These are phyloP conservation scores for Podospora fimiseda DNA, from an alignment of 495 filamentous ascomycete genomes.

Conservation along the genomic window DNA sequence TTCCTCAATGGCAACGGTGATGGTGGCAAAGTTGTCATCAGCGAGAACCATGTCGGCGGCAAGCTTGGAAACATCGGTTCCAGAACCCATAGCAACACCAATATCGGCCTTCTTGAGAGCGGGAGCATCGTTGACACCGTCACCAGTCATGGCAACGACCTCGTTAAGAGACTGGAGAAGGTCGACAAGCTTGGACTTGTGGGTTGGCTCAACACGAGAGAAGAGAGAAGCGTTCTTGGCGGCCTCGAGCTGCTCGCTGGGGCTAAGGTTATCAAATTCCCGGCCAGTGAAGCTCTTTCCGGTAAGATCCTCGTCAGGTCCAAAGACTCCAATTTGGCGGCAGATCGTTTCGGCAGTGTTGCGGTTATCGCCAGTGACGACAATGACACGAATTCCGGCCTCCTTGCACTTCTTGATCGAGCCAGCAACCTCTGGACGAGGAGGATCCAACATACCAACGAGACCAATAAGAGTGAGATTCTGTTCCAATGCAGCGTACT, in stretches of 20 bases:
- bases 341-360: slow-evolving; percentile 98
- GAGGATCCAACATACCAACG: slow-evolving; percentile 95
- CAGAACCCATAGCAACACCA: slow-evolving; percentile 97
- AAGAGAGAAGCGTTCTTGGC: slow-evolving; percentile 85
- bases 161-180: slow-evolving; percentile 87
- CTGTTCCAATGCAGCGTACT: slow-evolving; percentile 84
- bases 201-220: slow-evolving; percentile 91
- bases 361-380: slow-evolving; percentile 96
- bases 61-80: slow-evolving; percentile 94
- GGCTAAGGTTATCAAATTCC: slow-evolving; percentile 82
- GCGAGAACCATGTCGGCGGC: slow-evolving; percentile 98
- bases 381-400: slow-evolving; percentile 93
- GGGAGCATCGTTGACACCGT: slow-evolving; percentile 98
- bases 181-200: slow-evolving; percentile 96
- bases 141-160: slow-evolving; percentile 99
- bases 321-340: slow-evolving; percentile 93
- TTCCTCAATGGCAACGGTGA: slow-evolving; percentile 92
- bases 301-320: slow-evolving; percentile 67
- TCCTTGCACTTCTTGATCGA: slow-evolving; percentile 84
- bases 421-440: slow-evolving; percentile 82
- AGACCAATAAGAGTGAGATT: slow-evolving; percentile 91
- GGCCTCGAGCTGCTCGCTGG: slow-evolving; percentile 71
- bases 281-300: slow-evolving; percentile 95
- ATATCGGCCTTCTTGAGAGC: slow-evolving; percentile 98
- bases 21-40: slow-evolving; percentile 98